These are phyloP conservation scores for Russula sp. DNA, from an alignment of 768 basidiomycete species.

Conservation along the genomic window DNA sequence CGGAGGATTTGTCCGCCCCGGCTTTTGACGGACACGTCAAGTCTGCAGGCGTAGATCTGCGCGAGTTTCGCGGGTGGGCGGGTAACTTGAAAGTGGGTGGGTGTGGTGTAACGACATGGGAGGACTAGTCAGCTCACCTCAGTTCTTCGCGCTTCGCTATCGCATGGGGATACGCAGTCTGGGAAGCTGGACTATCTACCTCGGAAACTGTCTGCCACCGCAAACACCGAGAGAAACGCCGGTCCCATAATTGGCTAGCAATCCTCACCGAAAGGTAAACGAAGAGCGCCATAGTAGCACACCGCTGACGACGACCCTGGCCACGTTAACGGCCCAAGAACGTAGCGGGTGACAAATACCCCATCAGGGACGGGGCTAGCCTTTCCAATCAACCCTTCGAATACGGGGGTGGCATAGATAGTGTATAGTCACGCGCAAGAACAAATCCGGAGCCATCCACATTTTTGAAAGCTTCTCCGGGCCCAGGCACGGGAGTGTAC, in stretches of 20 bases:
- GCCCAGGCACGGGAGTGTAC: neutral
- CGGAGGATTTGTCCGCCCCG: neutral
- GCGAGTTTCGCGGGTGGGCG: neutral
- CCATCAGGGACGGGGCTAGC: neutral
- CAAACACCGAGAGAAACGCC: neutral
- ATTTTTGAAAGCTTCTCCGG: neutral
- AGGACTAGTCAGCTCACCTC: slow-evolving; percentile 4
- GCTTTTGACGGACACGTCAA: neutral
- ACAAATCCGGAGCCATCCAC: neutral
- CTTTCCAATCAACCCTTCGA: neutral
- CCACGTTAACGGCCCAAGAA: neutral
- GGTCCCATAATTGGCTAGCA: neutral
- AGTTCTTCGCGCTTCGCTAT: neutral
- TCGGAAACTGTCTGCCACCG: neutral
- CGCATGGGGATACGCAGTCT: neutral
- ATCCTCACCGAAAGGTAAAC: neutral
- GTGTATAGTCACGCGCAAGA: neutral
- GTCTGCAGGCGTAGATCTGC: slow-evolving; percentile 2
- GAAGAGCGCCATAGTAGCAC: neutral
- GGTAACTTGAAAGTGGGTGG: neutral
- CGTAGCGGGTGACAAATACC: neutral
- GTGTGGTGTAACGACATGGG: neutral
- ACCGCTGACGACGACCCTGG: neutral
- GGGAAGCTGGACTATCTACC: neutral
- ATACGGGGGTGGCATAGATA: neutral